Conservation (phyloP, 805 yeast genomes). For the Blastobotrys parvus region DNA sequence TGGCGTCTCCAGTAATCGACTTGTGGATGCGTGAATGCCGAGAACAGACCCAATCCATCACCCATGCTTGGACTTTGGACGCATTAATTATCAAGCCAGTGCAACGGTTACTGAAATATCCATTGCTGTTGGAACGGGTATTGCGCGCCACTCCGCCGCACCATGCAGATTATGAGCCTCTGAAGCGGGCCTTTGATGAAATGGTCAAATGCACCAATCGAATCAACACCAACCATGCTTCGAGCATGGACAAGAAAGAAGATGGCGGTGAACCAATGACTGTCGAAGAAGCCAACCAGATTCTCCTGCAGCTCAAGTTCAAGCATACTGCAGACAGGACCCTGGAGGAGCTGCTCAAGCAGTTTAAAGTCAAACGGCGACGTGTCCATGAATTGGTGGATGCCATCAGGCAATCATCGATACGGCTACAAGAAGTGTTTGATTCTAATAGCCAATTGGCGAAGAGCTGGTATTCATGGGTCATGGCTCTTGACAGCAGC, state of each 20-base stretch:
- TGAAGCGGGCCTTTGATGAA: conserved; percentile 16
- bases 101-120: conserved; percentile 37
- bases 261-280: not conserved
- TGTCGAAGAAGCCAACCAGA: conserved; percentile 8
- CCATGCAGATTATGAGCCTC: conserved; percentile 39
- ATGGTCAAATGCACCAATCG: conserved; percentile 17
- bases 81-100: conserved; percentile 37
- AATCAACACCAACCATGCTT: conserved; percentile 13
- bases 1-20: conserved; percentile 21
- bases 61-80: conserved; percentile 35
- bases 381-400: conserved; percentile 10
- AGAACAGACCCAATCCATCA: conserved; percentile 19
- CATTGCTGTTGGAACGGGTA: conserved; percentile 29
- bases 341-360: conserved; percentile 9
- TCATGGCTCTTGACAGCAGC: conserved; percentile 5
- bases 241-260: not conserved
- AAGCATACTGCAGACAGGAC: conserved; percentile 10
- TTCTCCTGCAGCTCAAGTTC: conserved; percentile 3
- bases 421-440: conserved; percentile 13
- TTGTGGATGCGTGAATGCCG: conserved; percentile 30
- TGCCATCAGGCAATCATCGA: conserved; percentile 9
- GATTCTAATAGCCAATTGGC: conserved; percentile 14
- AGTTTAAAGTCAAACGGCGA: conserved; percentile 9
- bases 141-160: conserved; percentile 25
- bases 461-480: conserved; percentile 16